phyloP scores from a whole-genome alignment of 2,329 filamentous ascomycete genomes.

The Diaporthe caulivora region DNA sequence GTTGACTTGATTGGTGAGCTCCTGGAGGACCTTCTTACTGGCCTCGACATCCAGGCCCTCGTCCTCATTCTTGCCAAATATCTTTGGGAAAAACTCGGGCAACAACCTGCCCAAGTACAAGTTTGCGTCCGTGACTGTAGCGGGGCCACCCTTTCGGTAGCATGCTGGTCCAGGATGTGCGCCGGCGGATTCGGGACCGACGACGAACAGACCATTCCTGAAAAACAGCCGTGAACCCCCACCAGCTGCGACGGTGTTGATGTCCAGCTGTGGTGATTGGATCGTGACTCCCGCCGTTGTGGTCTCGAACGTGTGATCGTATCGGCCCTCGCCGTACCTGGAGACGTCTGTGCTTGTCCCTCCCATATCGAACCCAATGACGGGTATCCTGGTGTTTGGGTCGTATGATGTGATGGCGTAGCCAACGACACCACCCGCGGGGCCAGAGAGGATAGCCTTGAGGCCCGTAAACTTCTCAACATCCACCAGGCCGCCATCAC shows the following conservation, averaged over 20 bases:
- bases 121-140: conserved; percentile 95
- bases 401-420: conserved; percentile 95
- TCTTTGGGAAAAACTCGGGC: conserved; percentile 94
- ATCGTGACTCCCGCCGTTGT: conserved; percentile 95
- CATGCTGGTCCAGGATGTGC: conserved; percentile 92
- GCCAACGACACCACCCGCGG: conserved; percentile 92
- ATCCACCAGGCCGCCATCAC: conserved; percentile 80
- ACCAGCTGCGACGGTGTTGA: conserved; percentile 94
- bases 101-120: conserved; percentile 85
- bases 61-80: conserved; percentile 91
- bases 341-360: conserved; percentile 94
- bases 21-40: conserved; percentile 80
- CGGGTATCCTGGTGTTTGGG: conserved; percentile 81
- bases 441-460: conserved; percentile 87
- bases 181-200: conserved; percentile 89
- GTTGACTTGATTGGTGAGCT: conserved; percentile 84
- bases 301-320: conserved; percentile 95
- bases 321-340: conserved; percentile 84
- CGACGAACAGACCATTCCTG: conserved; percentile 89
- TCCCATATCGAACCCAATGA: conserved; percentile 97
- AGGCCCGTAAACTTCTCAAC: conserved; percentile 87
- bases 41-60: conserved; percentile 82
- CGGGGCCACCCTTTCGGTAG: conserved; percentile 88
- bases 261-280: conserved; percentile 91
- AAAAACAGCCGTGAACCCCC: conserved; percentile 89